phyloP scores from a whole-genome alignment of 352 stramenopile species.

The Phytophthora pinifolia region DNA sequence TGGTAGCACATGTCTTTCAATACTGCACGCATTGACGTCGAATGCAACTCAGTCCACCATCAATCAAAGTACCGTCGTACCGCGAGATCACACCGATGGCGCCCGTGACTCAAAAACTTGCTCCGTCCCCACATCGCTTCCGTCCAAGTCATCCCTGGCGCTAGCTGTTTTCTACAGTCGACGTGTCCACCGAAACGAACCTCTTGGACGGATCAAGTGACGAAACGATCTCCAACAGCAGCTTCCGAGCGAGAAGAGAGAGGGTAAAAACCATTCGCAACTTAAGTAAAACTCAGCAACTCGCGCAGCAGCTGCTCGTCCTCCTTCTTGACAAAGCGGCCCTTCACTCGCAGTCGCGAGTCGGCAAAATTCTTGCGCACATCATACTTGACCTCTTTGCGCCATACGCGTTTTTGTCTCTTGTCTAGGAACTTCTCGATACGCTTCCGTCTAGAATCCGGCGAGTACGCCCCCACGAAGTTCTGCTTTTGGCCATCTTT shows the following conservation, averaged over 20 bases:
- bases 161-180: no score
- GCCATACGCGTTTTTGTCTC: slow-evolving; percentile 94
- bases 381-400: slow-evolving; percentile 97
- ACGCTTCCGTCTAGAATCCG: slow-evolving; percentile 90
- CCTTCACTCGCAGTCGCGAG: slow-evolving; percentile 95
- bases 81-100: no score
- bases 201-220: background rate
- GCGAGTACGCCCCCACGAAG: slow-evolving; percentile 95
- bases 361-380: slow-evolving; percentile 99
- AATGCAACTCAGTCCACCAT: no score
- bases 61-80: no score
- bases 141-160: no score
- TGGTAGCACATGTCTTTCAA: no score
- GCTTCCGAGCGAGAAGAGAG: no score
- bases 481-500: slow-evolving; percentile 71
- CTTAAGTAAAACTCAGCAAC: slow-evolving; percentile 82
- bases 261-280: background rate
- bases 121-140: no score
- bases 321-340: slow-evolving; percentile 98
- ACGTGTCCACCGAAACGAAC: background rate
- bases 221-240: no score
- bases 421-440: slow-evolving; percentile 96
- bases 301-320: slow-evolving; percentile 91
- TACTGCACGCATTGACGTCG: no score
- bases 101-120: no score